Conservation (phyloP, 768 basidiomycete species). For the Termitomyces sp. region DNA sequence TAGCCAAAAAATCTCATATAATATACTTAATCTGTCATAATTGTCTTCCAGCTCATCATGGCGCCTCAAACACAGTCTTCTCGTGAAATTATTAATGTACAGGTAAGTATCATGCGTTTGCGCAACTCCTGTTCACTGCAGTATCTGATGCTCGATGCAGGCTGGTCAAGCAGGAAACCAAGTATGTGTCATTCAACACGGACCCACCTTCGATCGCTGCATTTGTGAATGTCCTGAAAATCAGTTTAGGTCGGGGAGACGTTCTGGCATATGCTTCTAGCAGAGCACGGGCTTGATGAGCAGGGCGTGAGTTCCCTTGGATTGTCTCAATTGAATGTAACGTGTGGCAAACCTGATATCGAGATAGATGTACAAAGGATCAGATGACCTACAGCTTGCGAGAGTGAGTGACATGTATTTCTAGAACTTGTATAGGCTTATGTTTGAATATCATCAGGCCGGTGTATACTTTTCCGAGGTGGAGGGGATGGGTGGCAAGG, state of each 20-base stretch:
- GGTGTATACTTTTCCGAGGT: constrained; percentile 82
- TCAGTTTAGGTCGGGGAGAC: constrained; percentile 60
- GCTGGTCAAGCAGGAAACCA: constrained; percentile 66
- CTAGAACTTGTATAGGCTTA: background rate
- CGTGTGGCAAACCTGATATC: background rate
- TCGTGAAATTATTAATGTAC: constrained; percentile 3
- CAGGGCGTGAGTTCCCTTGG: constrained; percentile 45
- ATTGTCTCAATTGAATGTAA: background rate
- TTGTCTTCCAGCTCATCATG: background rate
- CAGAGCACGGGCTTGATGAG: constrained; percentile 78
- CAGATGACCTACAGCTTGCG: constrained; percentile 67
- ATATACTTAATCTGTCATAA: no score
- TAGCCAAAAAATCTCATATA: background rate
- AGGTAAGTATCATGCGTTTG: background rate
- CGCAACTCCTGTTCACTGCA: background rate
- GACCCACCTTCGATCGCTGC: constrained; percentile 52
- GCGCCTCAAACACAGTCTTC: background rate
- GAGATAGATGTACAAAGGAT: constrained; percentile 59
- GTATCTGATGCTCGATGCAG: constrained; percentile 25
- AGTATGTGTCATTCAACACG: constrained; percentile 18
- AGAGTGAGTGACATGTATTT: constrained; percentile 39
- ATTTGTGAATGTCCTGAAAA: constrained; percentile 29
- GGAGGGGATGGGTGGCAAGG: constrained; percentile 35
- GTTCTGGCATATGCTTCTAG: constrained; percentile 87
- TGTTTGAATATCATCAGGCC: constrained; percentile 34